Evolutionary conservation across 345 rosid species (phyloP).

Genomic region (Gossypium turneri): DNA sequence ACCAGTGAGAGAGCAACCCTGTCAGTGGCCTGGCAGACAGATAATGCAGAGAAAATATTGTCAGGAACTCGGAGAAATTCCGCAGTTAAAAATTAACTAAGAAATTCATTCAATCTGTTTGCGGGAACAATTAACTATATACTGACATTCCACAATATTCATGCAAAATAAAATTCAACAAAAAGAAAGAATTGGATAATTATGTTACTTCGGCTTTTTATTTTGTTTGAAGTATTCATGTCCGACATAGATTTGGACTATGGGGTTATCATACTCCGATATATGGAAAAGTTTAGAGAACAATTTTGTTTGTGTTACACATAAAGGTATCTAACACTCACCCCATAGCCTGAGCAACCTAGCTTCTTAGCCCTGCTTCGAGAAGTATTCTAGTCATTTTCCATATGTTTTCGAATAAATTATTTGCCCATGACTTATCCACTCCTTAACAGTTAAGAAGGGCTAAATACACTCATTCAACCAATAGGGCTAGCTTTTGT

Average conservation of each 20-base stretch:
- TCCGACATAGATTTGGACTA: neutral
- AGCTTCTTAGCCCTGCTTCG: neutral
- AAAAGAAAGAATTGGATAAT: neutral
- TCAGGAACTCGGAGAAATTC: neutral
- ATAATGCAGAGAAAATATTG: slow-evolving; percentile 18
- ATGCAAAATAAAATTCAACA: neutral
- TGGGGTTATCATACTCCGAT: neutral
- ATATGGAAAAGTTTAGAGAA: neutral
- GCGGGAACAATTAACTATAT: neutral
- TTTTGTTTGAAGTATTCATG: too few relatives aligned
- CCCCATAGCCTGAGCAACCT: neutral
- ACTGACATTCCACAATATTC: neutral
- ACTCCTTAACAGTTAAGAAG: neutral
- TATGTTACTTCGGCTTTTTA: neutral
- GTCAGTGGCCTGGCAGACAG: slow-evolving; percentile 62
- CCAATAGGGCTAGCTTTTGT: neutral
- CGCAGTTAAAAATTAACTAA: neutral
- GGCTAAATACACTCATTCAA: neutral
- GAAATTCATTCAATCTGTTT: neutral
- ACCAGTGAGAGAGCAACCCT: slow-evolving; percentile 57
- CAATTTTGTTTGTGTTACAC: neutral
- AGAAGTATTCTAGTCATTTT: neutral
- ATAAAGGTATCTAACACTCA: neutral
- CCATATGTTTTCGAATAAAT: neutral
- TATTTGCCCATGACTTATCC: neutral